Conservation (phyloP, 345 rosid genomes). For the Dovyalis caffra region DNA sequence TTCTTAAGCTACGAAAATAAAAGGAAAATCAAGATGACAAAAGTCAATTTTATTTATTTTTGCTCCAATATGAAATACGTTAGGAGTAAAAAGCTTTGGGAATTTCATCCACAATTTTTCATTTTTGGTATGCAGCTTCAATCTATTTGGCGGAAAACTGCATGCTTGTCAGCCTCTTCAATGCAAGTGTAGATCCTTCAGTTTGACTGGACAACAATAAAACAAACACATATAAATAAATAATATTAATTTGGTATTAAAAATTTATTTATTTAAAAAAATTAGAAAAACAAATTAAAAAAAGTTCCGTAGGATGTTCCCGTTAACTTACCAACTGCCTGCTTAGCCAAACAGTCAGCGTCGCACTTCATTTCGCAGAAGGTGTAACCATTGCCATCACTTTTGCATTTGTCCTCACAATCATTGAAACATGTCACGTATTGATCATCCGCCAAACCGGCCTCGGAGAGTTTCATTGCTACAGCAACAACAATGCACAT, state of each 20-base stretch:
- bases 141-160: too few relatives aligned
- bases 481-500: conserved; percentile 30
- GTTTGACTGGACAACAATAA: neutral
- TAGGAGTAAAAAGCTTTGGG: neutral
- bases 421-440: conserved; percentile 3
- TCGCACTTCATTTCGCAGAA: conserved; percentile 44
- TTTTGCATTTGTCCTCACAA: conserved; percentile 22
- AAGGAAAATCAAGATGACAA: neutral
- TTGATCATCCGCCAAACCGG: neutral
- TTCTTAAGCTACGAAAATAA: conserved; percentile 62
- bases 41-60: too few relatives aligned
- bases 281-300: neutral
- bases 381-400: conserved; percentile 13
- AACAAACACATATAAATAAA: neutral
- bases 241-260: too few relatives aligned
- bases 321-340: neutral
- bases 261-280: too few relatives aligned
- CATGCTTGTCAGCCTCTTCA: neutral
- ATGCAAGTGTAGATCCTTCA: neutral
- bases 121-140: neutral
- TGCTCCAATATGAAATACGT: too few relatives aligned
- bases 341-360: conserved; percentile 17
- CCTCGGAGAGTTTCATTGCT: conserved; percentile 1
- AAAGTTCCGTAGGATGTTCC: neutral
- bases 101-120: too few relatives aligned